These are phyloP conservation scores for Camellia sinensis DNA, from an alignment of 148 eudicot genomes.

Conservation along the genomic window DNA sequence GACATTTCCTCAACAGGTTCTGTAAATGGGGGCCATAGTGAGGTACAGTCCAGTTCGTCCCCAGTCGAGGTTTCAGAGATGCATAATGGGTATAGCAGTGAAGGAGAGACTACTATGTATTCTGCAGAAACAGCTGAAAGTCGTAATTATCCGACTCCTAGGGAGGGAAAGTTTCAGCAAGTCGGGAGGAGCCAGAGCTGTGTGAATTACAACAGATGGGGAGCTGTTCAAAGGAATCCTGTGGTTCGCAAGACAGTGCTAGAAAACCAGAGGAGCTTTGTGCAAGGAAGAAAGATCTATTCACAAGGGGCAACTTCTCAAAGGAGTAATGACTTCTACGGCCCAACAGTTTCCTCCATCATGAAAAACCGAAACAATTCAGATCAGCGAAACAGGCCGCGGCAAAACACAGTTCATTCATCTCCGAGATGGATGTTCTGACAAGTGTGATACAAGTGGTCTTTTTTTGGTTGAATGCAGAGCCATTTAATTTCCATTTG, in stretches of 20 bases:
- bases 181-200: slow-evolving; percentile 98
- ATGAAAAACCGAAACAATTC: slow-evolving; percentile 74
- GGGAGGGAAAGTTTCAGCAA: slow-evolving; percentile 54
- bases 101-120: slow-evolving; percentile 86
- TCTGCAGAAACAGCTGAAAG: slow-evolving; percentile 99
- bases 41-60: slow-evolving; percentile 66
- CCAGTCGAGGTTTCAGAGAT: slow-evolving; percentile 43
- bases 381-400: slow-evolving; percentile 52
- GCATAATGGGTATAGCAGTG: slow-evolving; percentile 66
- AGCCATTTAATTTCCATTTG: slow-evolving; percentile 24
- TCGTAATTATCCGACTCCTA: slow-evolving; percentile 72
- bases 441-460: slow-evolving; percentile 6
- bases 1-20: slow-evolving; percentile 68
- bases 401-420: slow-evolving; percentile 48
- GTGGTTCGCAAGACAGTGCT: slow-evolving; percentile 41
- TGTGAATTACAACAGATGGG: slow-evolving; percentile 81
- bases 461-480: background rate
- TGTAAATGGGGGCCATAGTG: slow-evolving; percentile 57
- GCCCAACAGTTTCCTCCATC: slow-evolving; percentile 89
- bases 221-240: slow-evolving; percentile 62
- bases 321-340: slow-evolving; percentile 64
- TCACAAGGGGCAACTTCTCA: slow-evolving; percentile 78
- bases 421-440: slow-evolving; percentile 80
- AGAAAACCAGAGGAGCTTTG: slow-evolving; percentile 65
- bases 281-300: slow-evolving; percentile 59